Evolutionary conservation across 1,284 basidiomycete species (phyloP).

Genomic region (Puccinia novopanici): DNA sequence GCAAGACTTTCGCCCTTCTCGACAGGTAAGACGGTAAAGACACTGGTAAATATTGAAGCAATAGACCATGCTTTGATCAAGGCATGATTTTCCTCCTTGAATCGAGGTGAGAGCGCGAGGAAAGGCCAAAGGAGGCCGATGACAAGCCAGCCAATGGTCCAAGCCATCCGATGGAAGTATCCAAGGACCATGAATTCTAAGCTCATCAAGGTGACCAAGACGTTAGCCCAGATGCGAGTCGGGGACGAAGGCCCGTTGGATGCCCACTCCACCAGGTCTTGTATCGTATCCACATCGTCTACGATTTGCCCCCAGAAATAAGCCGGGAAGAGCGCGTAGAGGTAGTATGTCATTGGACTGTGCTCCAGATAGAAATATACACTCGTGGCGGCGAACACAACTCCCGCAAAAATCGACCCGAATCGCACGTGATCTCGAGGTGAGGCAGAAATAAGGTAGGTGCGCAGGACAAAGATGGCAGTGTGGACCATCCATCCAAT

Average conservation of each 20-base stretch:
- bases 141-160: constrained; percentile 70
- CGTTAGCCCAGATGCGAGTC: constrained; percentile 26
- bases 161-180: constrained; percentile 66
- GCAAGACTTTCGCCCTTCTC: constrained; percentile 71
- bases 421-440: constrained; percentile 58
- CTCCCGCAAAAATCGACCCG: constrained; percentile 57
- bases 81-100: constrained; percentile 57
- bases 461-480: constrained; percentile 55
- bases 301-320: constrained; percentile 66
- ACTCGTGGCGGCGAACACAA: constrained; percentile 58
- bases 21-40: constrained; percentile 74
- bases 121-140: constrained; percentile 73
- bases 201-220: constrained; percentile 31
- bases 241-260: background rate
- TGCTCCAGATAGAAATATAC: constrained; percentile 68
- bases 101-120: constrained; percentile 62
- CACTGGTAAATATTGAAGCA: constrained; percentile 65
- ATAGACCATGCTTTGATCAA: constrained; percentile 64
- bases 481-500: constrained; percentile 69
- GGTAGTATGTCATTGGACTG: constrained; percentile 73
- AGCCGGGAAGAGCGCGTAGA: constrained; percentile 74
- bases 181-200: constrained; percentile 76
- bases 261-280: constrained; percentile 9
- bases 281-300: constrained; percentile 44
- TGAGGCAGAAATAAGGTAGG: constrained; percentile 57